Evolutionary conservation across 768 basidiomycete genomes (phyloP), one percentile per base, ranked within the genome.

Genomic region (Panellus pusillus): DNA sequence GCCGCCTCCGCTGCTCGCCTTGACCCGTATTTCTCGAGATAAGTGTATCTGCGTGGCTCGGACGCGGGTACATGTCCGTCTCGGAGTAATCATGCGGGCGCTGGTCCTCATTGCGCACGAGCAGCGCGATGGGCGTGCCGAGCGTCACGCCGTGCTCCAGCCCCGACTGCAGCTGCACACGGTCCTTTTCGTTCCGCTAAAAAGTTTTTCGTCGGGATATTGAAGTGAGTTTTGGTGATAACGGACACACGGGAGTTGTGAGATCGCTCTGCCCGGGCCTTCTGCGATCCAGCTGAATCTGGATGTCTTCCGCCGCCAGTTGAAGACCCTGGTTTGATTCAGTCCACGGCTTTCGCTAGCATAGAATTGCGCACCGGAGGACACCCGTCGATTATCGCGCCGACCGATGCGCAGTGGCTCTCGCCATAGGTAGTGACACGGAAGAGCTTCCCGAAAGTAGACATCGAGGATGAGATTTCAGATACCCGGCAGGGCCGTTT

Each of bases 31-130:
- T 99, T 99, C 63, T 93, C 86, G 53, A 98, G 84, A 71, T 99
- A 99, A 14, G 97, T 99, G 70, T 89, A 97, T 99, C 97, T 12
- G 97, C 97, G 65, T 99, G 97, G 60, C 90, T 93, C 27, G 97
- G 97, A 18, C 97, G 87, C 29, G 97, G 97, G 76, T 93, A 99
- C 48, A 94, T 75, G 68, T 99, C 97, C 0, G 97, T 98, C 76
- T 98, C 97, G 60, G 94, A 87, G 73, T 99, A 99, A 72, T 99
- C 97, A 65, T 98, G 91, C 17, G 97, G 97, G 27, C 97, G 80
- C 67, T 99, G 97, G 69, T 99, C 97, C 74, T 98, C 94, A 72
- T 99, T 99, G 65, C 85, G 91, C 36, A 99, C 93, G 46, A 98
- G 78, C n/a, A 99, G 83, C 2, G 87, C 95, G 64, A 99, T 98